Evolutionary conservation across 306 rosid genomes (phyloP).

Genomic region (Urtica urens): DNA sequence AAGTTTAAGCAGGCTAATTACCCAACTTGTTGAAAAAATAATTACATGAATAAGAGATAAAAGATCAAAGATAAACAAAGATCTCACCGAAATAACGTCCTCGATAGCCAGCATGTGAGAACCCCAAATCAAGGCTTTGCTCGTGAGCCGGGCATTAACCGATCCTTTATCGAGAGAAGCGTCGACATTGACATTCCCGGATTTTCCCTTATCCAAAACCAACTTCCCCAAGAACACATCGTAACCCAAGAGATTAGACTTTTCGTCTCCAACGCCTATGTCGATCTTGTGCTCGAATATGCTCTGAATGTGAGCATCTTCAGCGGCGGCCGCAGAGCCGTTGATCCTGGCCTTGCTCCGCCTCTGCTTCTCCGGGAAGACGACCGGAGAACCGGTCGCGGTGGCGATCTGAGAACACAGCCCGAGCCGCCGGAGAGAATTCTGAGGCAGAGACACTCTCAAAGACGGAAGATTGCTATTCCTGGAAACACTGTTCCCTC

Average conservation of each 20-base stretch:
- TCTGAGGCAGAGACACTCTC: constrained; percentile 58
- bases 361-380: constrained; percentile 94
- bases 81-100: constrained; percentile 82
- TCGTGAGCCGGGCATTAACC: constrained; percentile 72
- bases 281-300: constrained; percentile 81
- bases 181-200: constrained; percentile 16
- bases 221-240: constrained; percentile 67
- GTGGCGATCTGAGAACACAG: constrained; percentile 87
- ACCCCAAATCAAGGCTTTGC: constrained; percentile 84
- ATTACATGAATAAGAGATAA: too few relatives aligned
- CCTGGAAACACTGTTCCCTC: constrained; percentile 49
- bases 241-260: constrained; percentile 80
- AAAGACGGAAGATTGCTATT: constrained; percentile 42
- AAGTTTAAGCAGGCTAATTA: too few relatives aligned
- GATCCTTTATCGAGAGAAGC: constrained; percentile 40
- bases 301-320: constrained; percentile 38
- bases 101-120: constrained; percentile 62
- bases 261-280: constrained; percentile 71
- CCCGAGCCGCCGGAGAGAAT: constrained; percentile 71
- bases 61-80: too few relatives aligned
- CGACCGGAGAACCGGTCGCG: constrained; percentile 82
- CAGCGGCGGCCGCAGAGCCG: constrained; percentile 26
- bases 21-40: too few relatives aligned
- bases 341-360: constrained; percentile 50
- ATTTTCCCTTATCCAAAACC: constrained; percentile 63